Evolutionary conservation across 805 yeast genomes (phyloP), one percentile per base, ranked within the genome.

Genomic region (Wickerhamomyces sydowiorum): DNA sequence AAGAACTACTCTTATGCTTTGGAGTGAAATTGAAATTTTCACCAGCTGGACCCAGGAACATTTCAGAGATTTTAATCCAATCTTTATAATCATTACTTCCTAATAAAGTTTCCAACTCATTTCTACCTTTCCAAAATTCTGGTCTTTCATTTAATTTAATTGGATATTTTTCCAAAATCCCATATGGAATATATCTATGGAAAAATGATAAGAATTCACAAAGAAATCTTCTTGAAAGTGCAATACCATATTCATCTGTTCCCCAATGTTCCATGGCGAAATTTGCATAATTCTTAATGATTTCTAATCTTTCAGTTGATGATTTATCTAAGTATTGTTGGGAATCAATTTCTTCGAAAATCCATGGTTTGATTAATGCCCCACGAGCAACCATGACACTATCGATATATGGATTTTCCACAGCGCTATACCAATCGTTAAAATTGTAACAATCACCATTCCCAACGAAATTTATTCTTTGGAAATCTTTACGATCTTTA

Each of bases 361-460:
- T 86, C 99, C 99, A 93, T 28, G 99, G 99, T 65, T 93, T 93
- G 60, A 93, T 90, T 50, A 93, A 74, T 2, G 98, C 98, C 42
- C 98, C 99, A 57, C 99, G 76, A 3, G 98, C 99, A 41, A 93
- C 87, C 97, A 95, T 93, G 15, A 89, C 95, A 24, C 93, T 80
- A 65, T 93, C 99, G 44, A 91, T 80, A 19, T 85, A 84, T 24
- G 76, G 76, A 37, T 79, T 75, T 22, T 67, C 63, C 33, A 81
- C 70, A 10, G 84, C 89, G 27, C 69, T 72, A 61, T 87, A 76
- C 95, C 96, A 93, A 59, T 93, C 98, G 55, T 85, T 85, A 66
- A 75, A 79, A 17, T 87, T 82, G 67, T 72, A 90, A 37, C 88
- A 78, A 60, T 93, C 99, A 39, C 99, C 99, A 56, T 93, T 93